phyloP scores from a whole-genome alignment of 805 yeast genomes.

The Metschnikowia arizonensis region DNA sequence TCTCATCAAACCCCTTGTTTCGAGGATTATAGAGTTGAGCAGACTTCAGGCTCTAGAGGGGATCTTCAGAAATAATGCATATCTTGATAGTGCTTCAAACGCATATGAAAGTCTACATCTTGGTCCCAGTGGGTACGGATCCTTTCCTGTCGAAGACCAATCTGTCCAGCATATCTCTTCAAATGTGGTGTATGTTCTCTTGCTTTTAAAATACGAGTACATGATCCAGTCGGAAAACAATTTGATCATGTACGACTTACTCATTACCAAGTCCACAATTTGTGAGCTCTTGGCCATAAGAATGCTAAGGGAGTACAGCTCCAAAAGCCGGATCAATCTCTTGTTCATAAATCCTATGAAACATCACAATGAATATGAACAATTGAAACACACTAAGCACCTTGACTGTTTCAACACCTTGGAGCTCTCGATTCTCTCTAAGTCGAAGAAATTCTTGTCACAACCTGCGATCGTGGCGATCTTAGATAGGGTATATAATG shows the following conservation, averaged over 20 bases:
- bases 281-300: conserved; percentile 53
- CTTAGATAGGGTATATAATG: conserved; percentile 48
- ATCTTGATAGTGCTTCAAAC: conserved; percentile 6
- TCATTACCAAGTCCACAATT: conserved; percentile 44
- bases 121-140: conserved; percentile 18
- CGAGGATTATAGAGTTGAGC: conserved; percentile 36
- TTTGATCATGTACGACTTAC: conserved; percentile 33
- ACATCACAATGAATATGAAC: conserved; percentile 15
- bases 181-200: conserved; percentile 29
- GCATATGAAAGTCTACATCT: conserved; percentile 18
- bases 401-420: conserved; percentile 39
- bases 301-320: conserved; percentile 44
- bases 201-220: conserved; percentile 36
- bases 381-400: conserved; percentile 19
- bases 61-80: conserved; percentile 25
- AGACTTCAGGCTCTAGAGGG: conserved; percentile 30
- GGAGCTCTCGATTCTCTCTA: conserved; percentile 50
- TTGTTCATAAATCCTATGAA: conserved; percentile 46
- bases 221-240: conserved; percentile 38
- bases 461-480: conserved; percentile 49
- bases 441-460: conserved; percentile 48
- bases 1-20: conserved; percentile 45
- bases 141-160: conserved; percentile 7
- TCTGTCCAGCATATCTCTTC: conserved; percentile 21
- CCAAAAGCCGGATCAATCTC: conserved; percentile 41